phyloP scores from a whole-genome alignment of 2,329 filamentous ascomycete species.

The Ilyonectria destructans region DNA sequence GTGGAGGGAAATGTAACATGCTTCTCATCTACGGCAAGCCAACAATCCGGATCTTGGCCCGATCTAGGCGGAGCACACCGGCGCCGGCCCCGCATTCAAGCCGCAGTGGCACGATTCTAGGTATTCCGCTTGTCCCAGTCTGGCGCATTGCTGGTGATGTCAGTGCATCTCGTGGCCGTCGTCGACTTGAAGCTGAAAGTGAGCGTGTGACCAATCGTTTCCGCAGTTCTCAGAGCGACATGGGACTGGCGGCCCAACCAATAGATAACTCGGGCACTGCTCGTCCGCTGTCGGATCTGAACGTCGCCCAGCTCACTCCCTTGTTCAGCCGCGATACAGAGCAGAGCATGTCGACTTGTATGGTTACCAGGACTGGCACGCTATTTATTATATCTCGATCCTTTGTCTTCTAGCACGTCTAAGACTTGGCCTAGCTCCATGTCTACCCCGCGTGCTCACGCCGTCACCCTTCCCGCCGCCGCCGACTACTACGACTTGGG shows the following conservation, averaged over 20 bases:
- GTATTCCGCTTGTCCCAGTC: neutral
- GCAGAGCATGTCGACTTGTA: neutral
- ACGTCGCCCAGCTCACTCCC: neutral
- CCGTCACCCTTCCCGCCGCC: constrained; percentile 8
- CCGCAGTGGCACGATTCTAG: neutral
- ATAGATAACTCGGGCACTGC: neutral
- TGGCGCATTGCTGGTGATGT: neutral
- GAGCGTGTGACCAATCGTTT: neutral
- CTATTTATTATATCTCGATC: neutral
- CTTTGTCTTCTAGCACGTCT: neutral
- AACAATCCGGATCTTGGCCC: neutral
- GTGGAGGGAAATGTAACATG: neutral
- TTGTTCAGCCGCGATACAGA: neutral
- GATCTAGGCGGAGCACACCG: neutral
- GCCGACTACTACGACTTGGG: constrained; percentile 34
- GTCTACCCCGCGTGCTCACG: constrained; percentile 11
- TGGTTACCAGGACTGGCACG: constrained; percentile 31
- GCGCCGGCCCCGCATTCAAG: neutral
- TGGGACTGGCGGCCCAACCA: neutral
- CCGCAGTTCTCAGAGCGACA: neutral
- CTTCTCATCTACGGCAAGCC: too few relatives aligned
- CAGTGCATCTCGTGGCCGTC: neutral
- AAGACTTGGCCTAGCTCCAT: neutral
- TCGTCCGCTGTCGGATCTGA: neutral
- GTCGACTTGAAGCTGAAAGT: neutral